Percentiles rank a stretch among this genome's conserved stretches.
These are phyloP conservation scores for Eucalyptus pauciflora DNA, from an alignment of 345 rosid genomes.

Conservation along the genomic window DNA sequence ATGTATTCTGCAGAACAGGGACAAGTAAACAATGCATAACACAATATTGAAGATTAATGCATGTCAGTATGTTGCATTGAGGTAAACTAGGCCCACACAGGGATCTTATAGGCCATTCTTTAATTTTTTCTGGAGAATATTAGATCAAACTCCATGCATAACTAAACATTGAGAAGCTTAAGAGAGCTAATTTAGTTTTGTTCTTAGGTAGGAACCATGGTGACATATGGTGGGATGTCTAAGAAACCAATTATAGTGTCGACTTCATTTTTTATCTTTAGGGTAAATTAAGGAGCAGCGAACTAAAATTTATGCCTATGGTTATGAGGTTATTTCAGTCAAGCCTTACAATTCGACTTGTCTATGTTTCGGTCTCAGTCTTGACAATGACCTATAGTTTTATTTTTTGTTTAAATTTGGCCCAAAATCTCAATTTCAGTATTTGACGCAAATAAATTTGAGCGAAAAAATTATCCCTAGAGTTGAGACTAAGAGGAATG, in stretches of 20 bases:
- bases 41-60: neutral
- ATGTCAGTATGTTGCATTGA: neutral
- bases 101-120: neutral
- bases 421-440: neutral
- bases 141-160: neutral
- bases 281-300: neutral
- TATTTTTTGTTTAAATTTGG: neutral
- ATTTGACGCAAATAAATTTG: neutral
- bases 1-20: conserved; percentile 41
- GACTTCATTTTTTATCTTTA: too few relatives aligned
- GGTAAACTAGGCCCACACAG: neutral
- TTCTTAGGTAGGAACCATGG: too few relatives aligned
- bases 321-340: neutral
- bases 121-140: neutral
- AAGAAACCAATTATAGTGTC: too few relatives aligned
- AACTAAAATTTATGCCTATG: neutral
- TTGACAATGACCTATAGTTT: neutral
- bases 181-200: too few relatives aligned
- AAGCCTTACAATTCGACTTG: neutral
- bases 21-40: neutral
- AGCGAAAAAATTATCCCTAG: too few relatives aligned
- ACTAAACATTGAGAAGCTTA: neutral
- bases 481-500: too few relatives aligned
- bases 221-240: too few relatives aligned
- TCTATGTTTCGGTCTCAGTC: neutral